These are phyloP conservation scores for Citrullus colocynthis DNA, from an alignment of 306 rosid genomes.

Conservation along the genomic window DNA sequence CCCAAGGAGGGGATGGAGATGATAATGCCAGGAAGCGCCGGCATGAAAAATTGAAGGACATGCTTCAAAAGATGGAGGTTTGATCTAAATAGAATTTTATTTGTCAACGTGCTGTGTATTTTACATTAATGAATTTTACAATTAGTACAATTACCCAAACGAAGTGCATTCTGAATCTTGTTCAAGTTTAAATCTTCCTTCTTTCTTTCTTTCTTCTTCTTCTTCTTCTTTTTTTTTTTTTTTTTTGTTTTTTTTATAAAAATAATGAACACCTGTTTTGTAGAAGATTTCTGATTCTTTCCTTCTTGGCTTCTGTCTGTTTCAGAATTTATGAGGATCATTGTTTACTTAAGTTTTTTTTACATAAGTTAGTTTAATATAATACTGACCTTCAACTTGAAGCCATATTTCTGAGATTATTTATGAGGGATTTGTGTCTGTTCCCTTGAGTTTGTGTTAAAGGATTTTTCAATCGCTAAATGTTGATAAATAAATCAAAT, in stretches of 20 bases:
- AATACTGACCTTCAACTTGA: not conserved
- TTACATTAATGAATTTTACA: not conserved
- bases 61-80: constrained; percentile 89
- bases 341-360: not conserved
- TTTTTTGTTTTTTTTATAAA: not conserved
- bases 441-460: not conserved
- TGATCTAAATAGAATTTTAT: constrained; percentile 3
- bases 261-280: not conserved
- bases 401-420: not conserved
- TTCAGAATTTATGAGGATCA: not conserved
- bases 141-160: not conserved
- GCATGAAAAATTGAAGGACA: constrained; percentile 74
- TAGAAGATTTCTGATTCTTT: not conserved
- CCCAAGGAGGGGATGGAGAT: constrained; percentile 82
- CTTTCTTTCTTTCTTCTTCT: no score
- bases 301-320: not conserved
- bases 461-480: not conserved
- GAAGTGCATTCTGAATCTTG: not conserved
- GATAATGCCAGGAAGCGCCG: constrained; percentile 73
- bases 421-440: not conserved
- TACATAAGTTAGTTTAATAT: not conserved
- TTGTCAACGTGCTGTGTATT: not conserved
- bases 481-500: constrained; percentile 6
- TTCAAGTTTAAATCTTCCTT: not conserved
- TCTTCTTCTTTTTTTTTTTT: not conserved